Conservation (phyloP, 148 eudicot genomes). For the Rhododendron griersonianum region DNA sequence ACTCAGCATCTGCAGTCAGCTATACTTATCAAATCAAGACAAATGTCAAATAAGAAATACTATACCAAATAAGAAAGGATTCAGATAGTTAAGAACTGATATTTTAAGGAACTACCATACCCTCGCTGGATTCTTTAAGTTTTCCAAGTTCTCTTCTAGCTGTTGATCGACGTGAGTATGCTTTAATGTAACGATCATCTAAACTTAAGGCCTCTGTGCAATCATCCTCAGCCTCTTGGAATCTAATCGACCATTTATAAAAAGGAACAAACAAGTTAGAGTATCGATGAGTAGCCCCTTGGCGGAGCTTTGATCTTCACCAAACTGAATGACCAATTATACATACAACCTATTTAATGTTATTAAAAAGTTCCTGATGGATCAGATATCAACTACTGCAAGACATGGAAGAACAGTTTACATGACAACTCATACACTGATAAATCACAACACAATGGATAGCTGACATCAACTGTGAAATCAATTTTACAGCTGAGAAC, state of each 20-base stretch:
- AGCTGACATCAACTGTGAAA: not conserved
- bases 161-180: slow-evolving; percentile 92
- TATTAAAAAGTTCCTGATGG: not conserved
- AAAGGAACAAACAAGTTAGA: slow-evolving; percentile 7
- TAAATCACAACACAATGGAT: not conserved
- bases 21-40: slow-evolving; percentile 2
- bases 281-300: not conserved
- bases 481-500: not conserved
- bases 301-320: not conserved
- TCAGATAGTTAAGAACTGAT: not conserved
- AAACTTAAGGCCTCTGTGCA: slow-evolving; percentile 92
- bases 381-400: not conserved
- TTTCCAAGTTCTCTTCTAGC: slow-evolving; percentile 87
- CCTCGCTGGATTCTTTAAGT: slow-evolving; percentile 77
- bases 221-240: slow-evolving; percentile 88
- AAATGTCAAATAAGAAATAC: slow-evolving; percentile 10
- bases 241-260: slow-evolving; percentile 36
- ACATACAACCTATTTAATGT: not conserved
- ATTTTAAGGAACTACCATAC: slow-evolving; percentile 27
- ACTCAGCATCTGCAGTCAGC: slow-evolving; percentile 71
- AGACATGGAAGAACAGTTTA: not conserved
- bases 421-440: not conserved
- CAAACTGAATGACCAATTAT: not conserved
- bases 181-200: slow-evolving; percentile 95
- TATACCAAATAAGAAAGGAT: not conserved